Evolutionary conservation across 306 rosid species (phyloP).

Genomic region (Carpinus viminea): DNA sequence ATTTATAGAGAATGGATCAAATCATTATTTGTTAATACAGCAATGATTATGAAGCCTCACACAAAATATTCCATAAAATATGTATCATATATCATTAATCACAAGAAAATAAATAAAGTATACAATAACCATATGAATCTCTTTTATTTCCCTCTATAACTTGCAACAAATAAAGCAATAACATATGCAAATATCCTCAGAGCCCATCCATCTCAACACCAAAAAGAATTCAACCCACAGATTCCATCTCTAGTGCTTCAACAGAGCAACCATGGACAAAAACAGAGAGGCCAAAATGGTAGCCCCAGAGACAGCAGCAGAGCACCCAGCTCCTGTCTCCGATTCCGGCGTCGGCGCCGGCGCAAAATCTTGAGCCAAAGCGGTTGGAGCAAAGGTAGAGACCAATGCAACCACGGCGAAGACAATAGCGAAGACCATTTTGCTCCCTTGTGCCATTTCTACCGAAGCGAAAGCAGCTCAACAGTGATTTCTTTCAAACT

Average conservation of each 20-base stretch:
- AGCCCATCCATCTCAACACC: background rate
- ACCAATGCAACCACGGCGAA: conserved; percentile 21
- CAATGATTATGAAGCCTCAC: no score
- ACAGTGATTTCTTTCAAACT: background rate
- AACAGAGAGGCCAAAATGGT: conserved; percentile 35
- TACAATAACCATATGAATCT: conserved; percentile 1
- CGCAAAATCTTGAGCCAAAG: conserved; percentile 32
- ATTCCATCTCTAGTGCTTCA: conserved; percentile 18
- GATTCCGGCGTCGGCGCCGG: conserved; percentile 28
- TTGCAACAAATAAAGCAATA: conserved; percentile 27
- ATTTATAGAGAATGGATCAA: no score
- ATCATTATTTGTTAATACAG: no score
- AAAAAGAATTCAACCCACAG: background rate
- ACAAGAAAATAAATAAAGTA: background rate
- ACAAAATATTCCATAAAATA: background rate
- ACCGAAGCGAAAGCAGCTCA: background rate
- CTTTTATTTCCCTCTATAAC: conserved; percentile 23
- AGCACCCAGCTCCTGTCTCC: conserved; percentile 32
- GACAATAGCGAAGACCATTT: conserved; percentile 15
- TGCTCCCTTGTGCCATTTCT: conserved; percentile 34
- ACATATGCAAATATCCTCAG: background rate
- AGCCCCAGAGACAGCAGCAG: conserved; percentile 31
- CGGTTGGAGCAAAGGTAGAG: conserved; percentile 25
- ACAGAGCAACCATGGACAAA: conserved; percentile 30
- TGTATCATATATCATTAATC: background rate